A percentile compares a stretch with the other conserved stretches of the same genome.
phyloP scores from a whole-genome alignment of 192 early-diverging fungal genomes.

The Backusella parvicylindrica region DNA sequence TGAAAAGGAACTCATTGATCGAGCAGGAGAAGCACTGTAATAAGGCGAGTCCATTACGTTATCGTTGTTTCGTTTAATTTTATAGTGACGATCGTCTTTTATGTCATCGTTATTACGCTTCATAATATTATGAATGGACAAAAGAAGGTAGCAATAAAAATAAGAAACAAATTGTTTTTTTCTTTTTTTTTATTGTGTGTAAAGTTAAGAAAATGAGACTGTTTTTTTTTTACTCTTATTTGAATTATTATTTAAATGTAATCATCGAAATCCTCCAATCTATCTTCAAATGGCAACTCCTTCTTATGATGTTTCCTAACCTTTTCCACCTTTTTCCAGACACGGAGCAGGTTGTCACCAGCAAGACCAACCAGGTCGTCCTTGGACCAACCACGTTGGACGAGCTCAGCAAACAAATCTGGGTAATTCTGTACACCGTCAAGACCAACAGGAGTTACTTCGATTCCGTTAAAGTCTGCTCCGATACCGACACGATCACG shows the following conservation, averaged over 20 bases:
- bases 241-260: background rate
- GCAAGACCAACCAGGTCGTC: conserved; percentile 38
- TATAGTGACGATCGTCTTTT: background rate
- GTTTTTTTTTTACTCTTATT: background rate
- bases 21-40: background rate
- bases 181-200: background rate
- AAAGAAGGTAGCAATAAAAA: background rate
- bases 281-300: conserved; percentile 15
- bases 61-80: background rate
- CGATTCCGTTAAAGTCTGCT: conserved; percentile 62
- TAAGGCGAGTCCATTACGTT: background rate
- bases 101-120: background rate
- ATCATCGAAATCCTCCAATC: conserved; percentile 15
- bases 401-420: conserved; percentile 31
- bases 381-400: conserved; percentile 36
- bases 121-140: background rate
- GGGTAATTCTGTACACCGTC: conserved; percentile 50
- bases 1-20: conserved; percentile 3
- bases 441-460: conserved; percentile 41
- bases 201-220: background rate
- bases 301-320: conserved; percentile 23
- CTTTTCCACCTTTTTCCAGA: conserved; percentile 35
- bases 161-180: background rate
- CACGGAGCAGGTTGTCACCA: conserved; percentile 39
- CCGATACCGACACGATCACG: conserved; percentile 57